phyloP scores from a whole-genome alignment of 2,329 filamentous ascomycete genomes.

The Botrytis deweyae region DNA sequence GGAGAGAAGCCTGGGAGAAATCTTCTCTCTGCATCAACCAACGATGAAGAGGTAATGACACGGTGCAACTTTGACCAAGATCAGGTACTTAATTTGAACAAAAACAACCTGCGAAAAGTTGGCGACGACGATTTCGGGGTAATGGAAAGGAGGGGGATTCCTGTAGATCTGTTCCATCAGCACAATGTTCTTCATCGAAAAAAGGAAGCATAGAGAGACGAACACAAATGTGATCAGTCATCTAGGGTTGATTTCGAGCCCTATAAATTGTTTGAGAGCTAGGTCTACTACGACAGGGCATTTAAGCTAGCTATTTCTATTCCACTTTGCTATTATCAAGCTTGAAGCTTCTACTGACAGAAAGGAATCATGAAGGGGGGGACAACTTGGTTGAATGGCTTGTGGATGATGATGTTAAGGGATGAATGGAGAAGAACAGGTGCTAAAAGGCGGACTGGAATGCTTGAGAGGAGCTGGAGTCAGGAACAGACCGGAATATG shows the following conservation, averaged over 20 bases:
- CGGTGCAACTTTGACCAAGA: background rate
- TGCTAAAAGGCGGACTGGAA: conserved; percentile 19
- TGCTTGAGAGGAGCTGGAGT: background rate
- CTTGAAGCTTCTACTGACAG: conserved; percentile 15
- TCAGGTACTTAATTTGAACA: background rate
- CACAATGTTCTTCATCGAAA: too few species aligned
- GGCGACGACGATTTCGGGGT: background rate
- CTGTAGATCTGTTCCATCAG: background rate
- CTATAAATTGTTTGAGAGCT: conserved; percentile 46
- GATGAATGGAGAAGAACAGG: conserved; percentile 24
- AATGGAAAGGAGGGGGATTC: background rate
- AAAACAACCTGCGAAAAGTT: background rate
- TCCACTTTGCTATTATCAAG: conserved; percentile 23
- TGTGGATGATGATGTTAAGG: conserved; percentile 25
- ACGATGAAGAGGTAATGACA: background rate
- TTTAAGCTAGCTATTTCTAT: conserved; percentile 25
- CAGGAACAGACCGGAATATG: background rate
- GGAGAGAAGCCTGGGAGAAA: background rate
- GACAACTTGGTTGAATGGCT: conserved; percentile 23
- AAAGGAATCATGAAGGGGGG: background rate
- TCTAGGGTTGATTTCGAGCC: conserved; percentile 38
- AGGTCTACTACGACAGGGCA: conserved; percentile 38
- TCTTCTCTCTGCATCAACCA: background rate
- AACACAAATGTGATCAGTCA: background rate
- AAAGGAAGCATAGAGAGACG: background rate